These are phyloP conservation scores for Pascua sp. DNA, from an alignment of 1,284 basidiomycete species.

Conservation along the genomic window DNA sequence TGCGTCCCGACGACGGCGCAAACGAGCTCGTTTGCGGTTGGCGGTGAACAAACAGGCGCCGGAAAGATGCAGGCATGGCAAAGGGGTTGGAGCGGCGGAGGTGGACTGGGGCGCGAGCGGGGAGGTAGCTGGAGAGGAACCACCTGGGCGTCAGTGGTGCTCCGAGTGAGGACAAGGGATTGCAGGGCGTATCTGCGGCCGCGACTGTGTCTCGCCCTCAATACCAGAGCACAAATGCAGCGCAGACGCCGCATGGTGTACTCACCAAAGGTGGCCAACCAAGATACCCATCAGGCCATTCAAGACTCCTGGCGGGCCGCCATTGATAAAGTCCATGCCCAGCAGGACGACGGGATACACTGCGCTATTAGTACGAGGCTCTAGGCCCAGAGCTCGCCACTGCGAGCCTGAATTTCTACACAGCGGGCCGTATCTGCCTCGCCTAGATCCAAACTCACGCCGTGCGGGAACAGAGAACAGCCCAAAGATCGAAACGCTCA, in stretches of 20 bases:
- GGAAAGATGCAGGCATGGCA: constrained; percentile 31
- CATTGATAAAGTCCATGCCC: constrained; percentile 39
- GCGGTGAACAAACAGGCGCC: constrained; percentile 16
- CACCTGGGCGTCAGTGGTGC: constrained; percentile 31
- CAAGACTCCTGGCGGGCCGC: constrained; percentile 35
- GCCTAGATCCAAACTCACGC: constrained; percentile 26
- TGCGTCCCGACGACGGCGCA: neutral
- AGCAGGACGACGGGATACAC: constrained; percentile 45
- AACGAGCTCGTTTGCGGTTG: neutral
- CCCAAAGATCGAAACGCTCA: constrained; percentile 46
- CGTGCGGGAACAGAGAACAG: constrained; percentile 44
- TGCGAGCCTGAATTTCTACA: too few relatives aligned
- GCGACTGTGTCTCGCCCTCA: too few relatives aligned
- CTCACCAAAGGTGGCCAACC: constrained; percentile 44
- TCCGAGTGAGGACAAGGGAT: too few relatives aligned
- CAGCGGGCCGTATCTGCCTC: too few relatives aligned
- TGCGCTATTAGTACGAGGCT: constrained; percentile 5
- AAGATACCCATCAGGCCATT: constrained; percentile 40
- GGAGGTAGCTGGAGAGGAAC: constrained; percentile 45
- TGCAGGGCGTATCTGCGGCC: too few relatives aligned
- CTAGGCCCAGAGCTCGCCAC: too few relatives aligned
- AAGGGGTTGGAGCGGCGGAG: constrained; percentile 40
- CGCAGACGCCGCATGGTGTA: neutral
- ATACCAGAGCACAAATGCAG: neutral
- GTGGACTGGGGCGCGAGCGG: constrained; percentile 35